A percentile compares a stretch with the other conserved stretches of the same genome.
phyloP scores from a whole-genome alignment of 108 stramenopile species.

The Skeletonema menzelii region DNA sequence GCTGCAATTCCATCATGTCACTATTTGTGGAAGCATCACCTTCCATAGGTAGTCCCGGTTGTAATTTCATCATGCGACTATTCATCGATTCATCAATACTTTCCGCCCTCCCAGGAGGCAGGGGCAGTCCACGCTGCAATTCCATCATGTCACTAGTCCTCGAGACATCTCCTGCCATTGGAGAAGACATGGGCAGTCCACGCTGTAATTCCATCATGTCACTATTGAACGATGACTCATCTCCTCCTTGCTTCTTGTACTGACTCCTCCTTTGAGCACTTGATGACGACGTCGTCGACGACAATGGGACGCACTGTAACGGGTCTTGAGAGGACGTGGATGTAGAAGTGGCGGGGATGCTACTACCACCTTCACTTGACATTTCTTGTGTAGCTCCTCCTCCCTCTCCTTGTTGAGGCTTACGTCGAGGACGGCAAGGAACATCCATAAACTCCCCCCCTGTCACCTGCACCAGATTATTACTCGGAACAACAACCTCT shows the following conservation, averaged over 20 bases:
- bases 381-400: not conserved
- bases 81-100: not conserved
- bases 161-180: not conserved
- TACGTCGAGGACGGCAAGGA: not conserved
- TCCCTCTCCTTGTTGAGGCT: not conserved
- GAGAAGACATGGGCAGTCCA: not conserved
- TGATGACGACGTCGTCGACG: too few species aligned
- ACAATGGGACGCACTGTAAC: too few species aligned
- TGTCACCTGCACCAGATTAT: not conserved
- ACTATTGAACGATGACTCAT: not conserved
- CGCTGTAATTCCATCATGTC: not conserved
- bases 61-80: not conserved
- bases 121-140: not conserved
- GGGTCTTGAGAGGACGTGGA: not conserved
- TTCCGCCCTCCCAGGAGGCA: not conserved
- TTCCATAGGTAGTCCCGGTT: not conserved
- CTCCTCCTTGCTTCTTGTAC: not conserved
- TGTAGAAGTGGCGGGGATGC: not conserved
- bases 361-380: not conserved
- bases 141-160: not conserved
- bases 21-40: not conserved
- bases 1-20: constrained; percentile 20
- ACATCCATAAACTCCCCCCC: not conserved
- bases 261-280: too few species aligned
- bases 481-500: too few species aligned